A percentile compares a stretch with the other conserved stretches of the same genome.
phyloP scores from a whole-genome alignment of 768 basidiomycete genomes.

The Hebeloma cylindrosporum region DNA sequence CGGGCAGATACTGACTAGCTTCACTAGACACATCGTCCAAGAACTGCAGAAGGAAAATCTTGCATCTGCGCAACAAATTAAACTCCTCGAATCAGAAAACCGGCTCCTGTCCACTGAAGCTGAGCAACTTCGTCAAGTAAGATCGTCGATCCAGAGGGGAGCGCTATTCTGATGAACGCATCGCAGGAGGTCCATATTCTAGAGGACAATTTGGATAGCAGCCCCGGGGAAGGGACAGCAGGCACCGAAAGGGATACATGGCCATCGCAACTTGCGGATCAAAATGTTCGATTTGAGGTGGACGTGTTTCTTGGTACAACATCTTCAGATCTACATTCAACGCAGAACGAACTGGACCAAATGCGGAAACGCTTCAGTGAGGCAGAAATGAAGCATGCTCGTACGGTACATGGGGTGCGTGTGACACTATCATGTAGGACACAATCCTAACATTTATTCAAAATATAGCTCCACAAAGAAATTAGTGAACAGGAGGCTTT shows the following conservation, averaged over 20 bases:
- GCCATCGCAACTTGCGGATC: constrained; percentile 40
- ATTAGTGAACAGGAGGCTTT: constrained; percentile 89
- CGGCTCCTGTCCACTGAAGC: constrained; percentile 62
- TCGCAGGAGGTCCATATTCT: constrained; percentile 70
- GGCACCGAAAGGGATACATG: constrained; percentile 18
- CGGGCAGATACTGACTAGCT: not conserved
- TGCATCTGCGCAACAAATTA: constrained; percentile 58
- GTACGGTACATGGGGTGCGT: constrained; percentile 66
- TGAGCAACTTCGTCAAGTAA: constrained; percentile 73
- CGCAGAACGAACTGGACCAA: constrained; percentile 64
- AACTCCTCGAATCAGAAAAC: constrained; percentile 78
- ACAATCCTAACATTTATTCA: constrained; percentile 6
- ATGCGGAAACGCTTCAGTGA: constrained; percentile 69
- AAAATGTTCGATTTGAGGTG: constrained; percentile 56
- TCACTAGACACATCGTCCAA: constrained; percentile 76
- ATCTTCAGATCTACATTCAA: not conserved
- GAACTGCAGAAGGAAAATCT: constrained; percentile 84
- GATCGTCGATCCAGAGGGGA: not conserved
- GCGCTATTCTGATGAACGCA: constrained; percentile 4
- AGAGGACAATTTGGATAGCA: constrained; percentile 73
- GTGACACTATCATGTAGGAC: not conserved
- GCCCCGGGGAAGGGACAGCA: constrained; percentile 51
- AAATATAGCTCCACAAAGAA: constrained; percentile 78
- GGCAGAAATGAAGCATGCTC: constrained; percentile 72
- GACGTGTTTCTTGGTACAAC: constrained; percentile 10